Percentiles rank a stretch among this genome's conserved stretches.
Evolutionary conservation across 2,329 filamentous ascomycete species (phyloP).

Genomic region (Aureobasidium sp.): DNA sequence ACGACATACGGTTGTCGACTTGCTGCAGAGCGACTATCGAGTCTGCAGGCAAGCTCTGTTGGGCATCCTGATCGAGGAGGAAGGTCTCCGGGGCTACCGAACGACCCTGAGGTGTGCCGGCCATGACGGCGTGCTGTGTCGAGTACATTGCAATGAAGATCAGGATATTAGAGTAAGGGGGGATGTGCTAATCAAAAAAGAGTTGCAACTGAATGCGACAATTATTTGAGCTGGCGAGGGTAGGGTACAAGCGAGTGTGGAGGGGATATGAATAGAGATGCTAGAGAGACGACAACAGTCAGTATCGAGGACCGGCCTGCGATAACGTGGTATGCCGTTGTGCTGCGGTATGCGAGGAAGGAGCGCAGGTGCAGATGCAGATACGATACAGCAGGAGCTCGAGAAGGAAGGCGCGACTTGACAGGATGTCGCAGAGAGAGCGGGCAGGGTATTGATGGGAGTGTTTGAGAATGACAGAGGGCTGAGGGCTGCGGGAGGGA

Average conservation of each 20-base stretch:
- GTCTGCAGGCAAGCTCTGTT: conserved; percentile 92
- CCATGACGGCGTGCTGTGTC: conserved; percentile 62
- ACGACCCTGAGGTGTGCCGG: conserved; percentile 63
- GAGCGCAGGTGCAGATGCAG: not conserved
- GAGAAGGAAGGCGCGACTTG: not conserved
- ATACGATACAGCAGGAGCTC: not conserved
- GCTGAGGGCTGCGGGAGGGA: conserved; percentile 2
- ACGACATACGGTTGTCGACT: conserved; percentile 85
- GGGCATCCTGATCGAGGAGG: conserved; percentile 93
- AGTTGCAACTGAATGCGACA: not conserved
- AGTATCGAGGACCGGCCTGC: conserved; percentile 10
- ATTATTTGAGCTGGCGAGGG: not conserved
- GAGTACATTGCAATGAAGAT: conserved; percentile 34
- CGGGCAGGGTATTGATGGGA: not conserved
- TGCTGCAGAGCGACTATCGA: conserved; percentile 96
- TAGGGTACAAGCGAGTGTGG: not conserved
- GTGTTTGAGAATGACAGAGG: conserved; percentile 12
- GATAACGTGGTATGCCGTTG: not conserved
- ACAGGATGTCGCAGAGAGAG: conserved; percentile 7
- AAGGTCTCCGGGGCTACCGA: conserved; percentile 87
- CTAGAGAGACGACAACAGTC: not conserved
- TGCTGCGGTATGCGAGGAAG: not conserved
- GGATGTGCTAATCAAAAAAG: not conserved
- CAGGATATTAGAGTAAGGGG: conserved; percentile 2
- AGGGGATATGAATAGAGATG: not conserved